Base-by-base conservation (phyloP, 2,329 filamentous ascomycete species). In the Scopulariopsis brevicaulis region DNA sequence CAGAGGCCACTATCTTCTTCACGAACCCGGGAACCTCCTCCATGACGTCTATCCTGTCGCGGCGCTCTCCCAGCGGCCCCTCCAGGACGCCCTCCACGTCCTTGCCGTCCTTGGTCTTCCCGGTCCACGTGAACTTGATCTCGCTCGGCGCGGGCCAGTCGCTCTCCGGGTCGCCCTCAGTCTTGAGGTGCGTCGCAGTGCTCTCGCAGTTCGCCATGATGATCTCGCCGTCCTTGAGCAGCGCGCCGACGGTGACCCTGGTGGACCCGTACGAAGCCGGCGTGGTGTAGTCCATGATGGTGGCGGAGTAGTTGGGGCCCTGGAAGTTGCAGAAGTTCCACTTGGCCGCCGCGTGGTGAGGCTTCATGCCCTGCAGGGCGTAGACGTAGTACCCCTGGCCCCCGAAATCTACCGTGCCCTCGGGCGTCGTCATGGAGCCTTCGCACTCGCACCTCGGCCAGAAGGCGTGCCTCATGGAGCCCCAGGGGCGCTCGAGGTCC, bases 291-390 rank as follows among this genome's bases (percentile, higher is more conserved):
- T 97, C 89, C 94, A 99, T 99, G 77, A 97, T 78, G 63, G 96
- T 75, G 32, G 92, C 93, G 32, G 92, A 94, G 75, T 90, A 88
- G 22, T 79, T 90, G 24, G 90, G 87, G 15, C 89, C 86, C 70
- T 97, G 92, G 77, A 96, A 96, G 74, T 92, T 84, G 72, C 83
- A 80, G 76, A 96, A 99, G 74, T 94, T 96, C 94, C 94, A 99
- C 62, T 82, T 84, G 34, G 89, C 85, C 61, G 93, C 92, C 60
- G 91, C 89, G 70, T 99, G 95, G 72, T 99, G 94, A 48, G 94
- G 94, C 81, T 99, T 99, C 93, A 97, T 97, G 70, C 92, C 94
- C 75, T 97, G 94, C 55, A 97, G 76, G 48, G 90, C 92, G 71
- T 94, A 87, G 63, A 87, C 79, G 73, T 91, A 93, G 66, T 95